phyloP scores from a whole-genome alignment of 2,329 filamentous ascomycete genomes.

The Fusarium sarcochroum region DNA sequence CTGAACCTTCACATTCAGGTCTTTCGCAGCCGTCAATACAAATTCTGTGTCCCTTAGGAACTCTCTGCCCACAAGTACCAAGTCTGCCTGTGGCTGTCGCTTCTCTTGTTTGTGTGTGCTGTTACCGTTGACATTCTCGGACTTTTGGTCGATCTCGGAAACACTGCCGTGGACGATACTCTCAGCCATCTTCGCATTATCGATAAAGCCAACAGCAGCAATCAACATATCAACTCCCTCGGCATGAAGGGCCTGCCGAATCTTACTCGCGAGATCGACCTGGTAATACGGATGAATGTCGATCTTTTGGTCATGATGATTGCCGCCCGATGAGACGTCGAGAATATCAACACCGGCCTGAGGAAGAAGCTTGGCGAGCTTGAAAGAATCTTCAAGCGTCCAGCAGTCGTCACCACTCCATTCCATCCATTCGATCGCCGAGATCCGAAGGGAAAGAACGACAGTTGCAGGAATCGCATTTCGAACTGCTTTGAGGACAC shows the following conservation, averaged over 20 bases:
- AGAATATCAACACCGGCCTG: slow-evolving; percentile 83
- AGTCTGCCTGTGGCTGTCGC: slow-evolving; percentile 67
- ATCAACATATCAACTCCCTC: slow-evolving; percentile 70
- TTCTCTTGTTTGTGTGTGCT: slow-evolving; percentile 65
- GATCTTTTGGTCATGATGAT: slow-evolving; percentile 73
- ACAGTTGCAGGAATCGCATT: slow-evolving; percentile 66
- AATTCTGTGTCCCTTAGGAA: slow-evolving; percentile 87
- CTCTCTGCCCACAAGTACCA: slow-evolving; percentile 79
- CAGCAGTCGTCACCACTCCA: slow-evolving; percentile 65
- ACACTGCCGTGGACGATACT: background rate
- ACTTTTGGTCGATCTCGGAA: rapidly evolving
- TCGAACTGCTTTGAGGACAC: slow-evolving; percentile 66
- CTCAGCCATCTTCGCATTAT: slow-evolving; percentile 74
- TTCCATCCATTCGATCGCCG: slow-evolving; percentile 74
- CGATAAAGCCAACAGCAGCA: slow-evolving; percentile 81
- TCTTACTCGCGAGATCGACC: slow-evolving; percentile 76
- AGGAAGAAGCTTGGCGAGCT: slow-evolving; percentile 68
- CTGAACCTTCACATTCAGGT: slow-evolving; percentile 77
- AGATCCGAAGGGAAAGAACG: slow-evolving; percentile 72
- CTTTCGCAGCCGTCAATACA: slow-evolving; percentile 78
- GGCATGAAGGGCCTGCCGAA: slow-evolving; percentile 74
- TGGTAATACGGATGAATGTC: slow-evolving; percentile 77
- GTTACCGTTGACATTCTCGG: rapidly evolving
- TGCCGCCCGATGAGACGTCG: slow-evolving; percentile 84
- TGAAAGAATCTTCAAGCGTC: slow-evolving; percentile 70